These are phyloP conservation scores for Phycomyces nitens DNA, from an alignment of 192 early-diverging fungal genomes.

Conservation along the genomic window DNA sequence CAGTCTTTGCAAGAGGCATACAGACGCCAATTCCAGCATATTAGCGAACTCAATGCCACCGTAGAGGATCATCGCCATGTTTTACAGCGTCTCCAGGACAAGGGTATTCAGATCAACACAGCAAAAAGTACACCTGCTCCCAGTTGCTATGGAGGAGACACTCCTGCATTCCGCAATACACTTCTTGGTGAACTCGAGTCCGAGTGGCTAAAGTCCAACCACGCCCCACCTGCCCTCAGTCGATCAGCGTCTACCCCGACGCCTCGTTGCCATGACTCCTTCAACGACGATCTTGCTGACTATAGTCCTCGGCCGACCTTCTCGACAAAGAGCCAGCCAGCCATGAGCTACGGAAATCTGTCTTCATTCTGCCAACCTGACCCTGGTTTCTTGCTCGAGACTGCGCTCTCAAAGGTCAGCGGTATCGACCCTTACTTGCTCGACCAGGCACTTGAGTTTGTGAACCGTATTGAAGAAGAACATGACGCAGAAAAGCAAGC, in stretches of 20 bases:
- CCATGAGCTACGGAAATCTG: too few relatives aligned
- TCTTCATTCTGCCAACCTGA: not conserved
- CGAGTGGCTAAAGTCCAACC: slow-evolving; percentile 41
- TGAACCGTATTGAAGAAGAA: slow-evolving; percentile 13
- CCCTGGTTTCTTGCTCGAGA: not conserved
- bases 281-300: too few relatives aligned
- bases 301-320: too few relatives aligned
- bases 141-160: slow-evolving; percentile 10
- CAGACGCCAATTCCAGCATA: slow-evolving; percentile 32
- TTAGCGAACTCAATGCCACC: slow-evolving; percentile 28
- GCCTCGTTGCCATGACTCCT: too few relatives aligned
- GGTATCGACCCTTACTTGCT: slow-evolving; percentile 13
- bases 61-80: slow-evolving; percentile 41
- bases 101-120: slow-evolving; percentile 14
- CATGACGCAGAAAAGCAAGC: slow-evolving; percentile 8
- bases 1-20: slow-evolving; percentile 30
- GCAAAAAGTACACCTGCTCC: slow-evolving; percentile 17
- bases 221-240: too few relatives aligned
- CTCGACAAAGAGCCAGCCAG: too few relatives aligned
- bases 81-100: slow-evolving; percentile 24
- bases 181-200: slow-evolving; percentile 51
- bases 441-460: slow-evolving; percentile 18
- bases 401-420: slow-evolving; percentile 14
- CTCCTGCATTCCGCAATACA: slow-evolving; percentile 11
- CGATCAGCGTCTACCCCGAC: too few relatives aligned